Conservation (phyloP, 73 alveolate species). For the Paramecium primaurelia region DNA sequence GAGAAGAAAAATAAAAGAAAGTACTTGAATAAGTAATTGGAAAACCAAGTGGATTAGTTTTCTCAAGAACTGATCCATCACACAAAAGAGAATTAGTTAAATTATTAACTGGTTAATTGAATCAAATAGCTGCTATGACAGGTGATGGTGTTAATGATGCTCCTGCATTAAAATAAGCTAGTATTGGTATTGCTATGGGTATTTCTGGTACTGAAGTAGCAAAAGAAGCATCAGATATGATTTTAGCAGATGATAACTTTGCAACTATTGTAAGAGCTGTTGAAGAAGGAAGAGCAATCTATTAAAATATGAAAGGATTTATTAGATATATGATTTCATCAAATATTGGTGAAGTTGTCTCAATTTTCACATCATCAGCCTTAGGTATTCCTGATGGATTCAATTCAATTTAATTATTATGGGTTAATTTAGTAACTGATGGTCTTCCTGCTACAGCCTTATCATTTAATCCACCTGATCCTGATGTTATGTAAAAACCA, state of each 20-base stretch:
- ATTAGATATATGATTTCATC: constrained; percentile 97
- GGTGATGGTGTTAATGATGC: constrained; percentile 99
- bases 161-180: constrained; percentile 99
- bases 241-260: constrained; percentile 98
- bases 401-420: constrained; percentile 96
- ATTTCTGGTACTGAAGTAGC: constrained; percentile 99
- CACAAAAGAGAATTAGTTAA: constrained; percentile 88
- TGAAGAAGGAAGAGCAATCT: constrained; percentile 98
- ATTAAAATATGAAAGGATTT: constrained; percentile 98
- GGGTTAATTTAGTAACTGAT: constrained; percentile 99
- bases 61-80: constrained; percentile 94
- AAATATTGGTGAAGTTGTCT: constrained; percentile 98
- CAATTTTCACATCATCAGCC: constrained; percentile 97
- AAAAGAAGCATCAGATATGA: constrained; percentile 98
- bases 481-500: constrained; percentile 89
- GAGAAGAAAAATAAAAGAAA: constrained; percentile 59
- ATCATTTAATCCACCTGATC: constrained; percentile 98
- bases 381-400: constrained; percentile 98
- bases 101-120: constrained; percentile 63
- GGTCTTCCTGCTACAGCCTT: constrained; percentile 99
- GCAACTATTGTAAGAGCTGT: constrained; percentile 98
- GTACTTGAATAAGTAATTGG: constrained; percentile 46
- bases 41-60: constrained; percentile 64
- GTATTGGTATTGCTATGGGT: constrained; percentile 99
- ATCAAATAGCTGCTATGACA: constrained; percentile 96